Conservation (phyloP, 371 early-diverging fungal genomes). For the Syncephalis fuscata region DNA sequence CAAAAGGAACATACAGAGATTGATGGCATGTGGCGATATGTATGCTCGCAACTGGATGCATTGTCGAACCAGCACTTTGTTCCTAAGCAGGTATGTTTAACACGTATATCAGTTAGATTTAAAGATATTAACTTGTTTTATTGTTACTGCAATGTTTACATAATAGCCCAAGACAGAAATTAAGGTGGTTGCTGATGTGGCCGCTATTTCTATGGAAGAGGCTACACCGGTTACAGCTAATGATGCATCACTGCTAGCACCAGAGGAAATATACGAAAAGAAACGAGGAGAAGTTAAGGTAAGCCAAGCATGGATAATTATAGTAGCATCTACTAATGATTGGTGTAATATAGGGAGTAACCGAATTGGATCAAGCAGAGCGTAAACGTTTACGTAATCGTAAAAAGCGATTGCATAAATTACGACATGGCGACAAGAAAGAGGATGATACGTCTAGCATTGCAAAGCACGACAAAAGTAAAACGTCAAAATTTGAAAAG, state of each 20-base stretch:
- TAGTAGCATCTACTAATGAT: no score
- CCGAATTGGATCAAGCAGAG: constrained; percentile 2
- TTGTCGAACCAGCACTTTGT: constrained; percentile 85
- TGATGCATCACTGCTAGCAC: constrained; percentile 67
- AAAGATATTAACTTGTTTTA: background rate
- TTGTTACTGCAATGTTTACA: background rate
- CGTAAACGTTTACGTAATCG: constrained; percentile 3
- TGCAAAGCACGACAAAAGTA: no score
- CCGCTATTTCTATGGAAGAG: constrained; percentile 91
- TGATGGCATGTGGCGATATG: constrained; percentile 41
- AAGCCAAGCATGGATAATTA: constrained; percentile 11
- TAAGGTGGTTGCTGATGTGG: constrained; percentile 58
- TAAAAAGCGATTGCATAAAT: constrained; percentile 3
- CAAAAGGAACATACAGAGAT: constrained; percentile 68
- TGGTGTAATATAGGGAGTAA: background rate
- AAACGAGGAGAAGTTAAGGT: constrained; percentile 14
- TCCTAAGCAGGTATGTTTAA: constrained; percentile 38
- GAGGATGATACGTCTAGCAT: no score
- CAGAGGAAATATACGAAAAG: constrained; percentile 79
- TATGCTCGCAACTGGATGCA: constrained; percentile 74
- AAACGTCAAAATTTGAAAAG: no score
- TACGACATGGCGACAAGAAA: background rate
- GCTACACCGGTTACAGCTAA: constrained; percentile 78
- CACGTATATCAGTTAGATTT: background rate
- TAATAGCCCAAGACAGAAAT: constrained; percentile 45